phyloP scores from a whole-genome alignment of 768 basidiomycete genomes.

The Cystobasidium onofrii region DNA sequence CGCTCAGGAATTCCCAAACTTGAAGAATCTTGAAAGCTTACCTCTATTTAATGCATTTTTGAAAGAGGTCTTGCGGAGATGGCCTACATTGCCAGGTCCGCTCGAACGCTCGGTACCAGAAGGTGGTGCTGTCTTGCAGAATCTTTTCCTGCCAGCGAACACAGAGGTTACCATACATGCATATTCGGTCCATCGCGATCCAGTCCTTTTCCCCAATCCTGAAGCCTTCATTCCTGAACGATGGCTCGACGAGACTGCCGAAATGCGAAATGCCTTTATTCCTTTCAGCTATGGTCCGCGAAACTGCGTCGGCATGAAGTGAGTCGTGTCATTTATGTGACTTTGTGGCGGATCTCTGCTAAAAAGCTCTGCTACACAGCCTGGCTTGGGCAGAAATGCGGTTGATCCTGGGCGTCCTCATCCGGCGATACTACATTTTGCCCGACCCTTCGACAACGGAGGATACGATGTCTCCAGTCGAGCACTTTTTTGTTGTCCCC shows the following conservation, averaged over 20 bases:
- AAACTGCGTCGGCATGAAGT: slow-evolving; percentile 23
- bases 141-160: neutral
- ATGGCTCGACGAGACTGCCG: slow-evolving; percentile 27
- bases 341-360: too few relatives aligned
- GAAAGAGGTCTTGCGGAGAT: slow-evolving; percentile 8
- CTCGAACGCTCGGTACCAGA: neutral
- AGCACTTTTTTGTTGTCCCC: neutral
- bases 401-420: neutral
- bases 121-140: slow-evolving; percentile 1
- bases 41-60: slow-evolving; percentile 11
- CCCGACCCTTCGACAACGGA: neutral
- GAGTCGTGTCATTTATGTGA: neutral
- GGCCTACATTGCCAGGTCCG: slow-evolving; percentile 10
- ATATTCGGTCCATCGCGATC: neutral
- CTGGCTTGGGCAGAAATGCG: slow-evolving; percentile 12
- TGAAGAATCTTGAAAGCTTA: slow-evolving; percentile 9
- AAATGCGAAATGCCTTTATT: slow-evolving; percentile 24
- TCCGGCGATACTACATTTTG: neutral
- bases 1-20: neutral
- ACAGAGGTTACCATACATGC: slow-evolving; percentile 17
- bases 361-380: neutral
- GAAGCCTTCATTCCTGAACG: slow-evolving; percentile 17
- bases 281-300: slow-evolving; percentile 25
- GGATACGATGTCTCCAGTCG: slow-evolving; percentile 1
- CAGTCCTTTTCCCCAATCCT: neutral